Conservation (phyloP, 176 grass and related monocot genomes). For the Pharus latifolius region DNA sequence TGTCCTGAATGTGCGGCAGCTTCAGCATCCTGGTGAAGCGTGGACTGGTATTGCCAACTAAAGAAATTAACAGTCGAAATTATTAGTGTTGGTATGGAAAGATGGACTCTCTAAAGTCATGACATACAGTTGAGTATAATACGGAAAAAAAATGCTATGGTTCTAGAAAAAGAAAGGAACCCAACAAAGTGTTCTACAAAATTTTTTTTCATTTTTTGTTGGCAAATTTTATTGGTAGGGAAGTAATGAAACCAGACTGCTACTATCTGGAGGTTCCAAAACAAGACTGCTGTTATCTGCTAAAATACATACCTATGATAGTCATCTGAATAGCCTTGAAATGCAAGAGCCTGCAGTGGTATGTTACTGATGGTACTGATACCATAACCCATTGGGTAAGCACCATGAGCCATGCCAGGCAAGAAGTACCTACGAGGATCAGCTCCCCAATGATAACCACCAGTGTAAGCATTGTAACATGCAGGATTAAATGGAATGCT, state of each 20-base stretch:
- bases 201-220: not conserved
- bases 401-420: conserved; percentile 16
- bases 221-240: too few species aligned
- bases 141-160: not conserved
- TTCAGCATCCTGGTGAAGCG: not conserved
- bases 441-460: conserved; percentile 17
- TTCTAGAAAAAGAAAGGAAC: not conserved
- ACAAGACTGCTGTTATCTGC: not conserved
- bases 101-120: not conserved
- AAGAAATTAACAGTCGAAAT: not conserved
- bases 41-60: conserved; percentile 13
- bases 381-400: conserved; percentile 17
- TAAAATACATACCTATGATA: conserved; percentile 20
- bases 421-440: conserved; percentile 29
- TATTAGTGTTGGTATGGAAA: not conserved
- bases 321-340: conserved; percentile 24
- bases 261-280: not conserved
- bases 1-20: conserved; percentile 1
- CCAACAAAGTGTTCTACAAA: not conserved
- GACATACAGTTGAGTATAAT: not conserved
- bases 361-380: conserved; percentile 1
- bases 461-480: conserved; percentile 25
- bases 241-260: not conserved
- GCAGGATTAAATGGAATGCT: conserved; percentile 17
- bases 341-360: conserved; percentile 1